phyloP scores from a whole-genome alignment of 2,329 filamentous ascomycete genomes.

The Ophiostoma sp. region DNA sequence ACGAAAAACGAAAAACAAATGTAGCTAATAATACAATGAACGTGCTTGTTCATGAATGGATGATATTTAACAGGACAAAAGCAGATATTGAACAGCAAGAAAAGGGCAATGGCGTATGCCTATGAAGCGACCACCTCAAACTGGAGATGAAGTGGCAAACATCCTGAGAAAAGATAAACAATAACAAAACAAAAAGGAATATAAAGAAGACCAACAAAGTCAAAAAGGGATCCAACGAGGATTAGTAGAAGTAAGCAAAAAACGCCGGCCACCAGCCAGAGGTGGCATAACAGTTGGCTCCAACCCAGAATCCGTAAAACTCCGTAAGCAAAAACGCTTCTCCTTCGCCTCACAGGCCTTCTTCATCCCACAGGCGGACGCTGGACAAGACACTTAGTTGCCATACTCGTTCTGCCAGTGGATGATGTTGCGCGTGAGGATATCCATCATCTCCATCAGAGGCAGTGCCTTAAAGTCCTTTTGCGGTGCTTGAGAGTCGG shows the following conservation, averaged over 20 bases:
- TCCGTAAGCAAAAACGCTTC: neutral
- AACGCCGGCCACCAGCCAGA: neutral
- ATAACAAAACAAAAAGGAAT: neutral
- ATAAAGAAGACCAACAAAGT: neutral
- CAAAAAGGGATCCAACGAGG: slow-evolving; percentile 4
- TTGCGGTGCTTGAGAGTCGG: neutral
- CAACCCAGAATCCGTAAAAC: neutral
- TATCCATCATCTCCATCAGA: slow-evolving; percentile 87
- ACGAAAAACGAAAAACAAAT: neutral
- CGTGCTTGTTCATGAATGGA: neutral
- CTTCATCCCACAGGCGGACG: neutral
- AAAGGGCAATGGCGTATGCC: neutral
- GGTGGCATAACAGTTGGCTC: neutral
- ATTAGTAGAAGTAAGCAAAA: slow-evolving; percentile 20
- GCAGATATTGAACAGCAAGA: neutral
- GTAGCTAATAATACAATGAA: slow-evolving; percentile 4
- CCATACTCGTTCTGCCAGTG: slow-evolving; percentile 76
- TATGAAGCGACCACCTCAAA: neutral
- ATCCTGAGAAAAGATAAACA: neutral
- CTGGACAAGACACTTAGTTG: slow-evolving; percentile 22
- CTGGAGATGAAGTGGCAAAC: neutral
- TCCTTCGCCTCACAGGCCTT: neutral
- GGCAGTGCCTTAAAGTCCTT: slow-evolving; percentile 69
- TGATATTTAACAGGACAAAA: neutral
- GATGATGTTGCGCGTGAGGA: slow-evolving; percentile 70